Conservation (phyloP, 306 rosid species). For the Urtica urens region DNA sequence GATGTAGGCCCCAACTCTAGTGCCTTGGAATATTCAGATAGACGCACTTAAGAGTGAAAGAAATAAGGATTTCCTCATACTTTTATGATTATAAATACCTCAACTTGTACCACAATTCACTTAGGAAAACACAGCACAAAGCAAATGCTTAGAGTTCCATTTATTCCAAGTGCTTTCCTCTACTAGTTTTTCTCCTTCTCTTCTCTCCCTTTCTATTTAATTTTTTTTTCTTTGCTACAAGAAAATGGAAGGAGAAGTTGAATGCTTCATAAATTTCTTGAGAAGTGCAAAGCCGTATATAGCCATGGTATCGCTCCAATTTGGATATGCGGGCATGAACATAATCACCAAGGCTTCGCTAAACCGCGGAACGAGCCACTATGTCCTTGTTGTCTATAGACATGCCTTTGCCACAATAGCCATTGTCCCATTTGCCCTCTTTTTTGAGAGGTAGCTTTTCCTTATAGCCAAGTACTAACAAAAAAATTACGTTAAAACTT, state of each 20-base stretch:
- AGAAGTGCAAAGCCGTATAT: conserved; percentile 70
- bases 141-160: conserved; percentile 20
- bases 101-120: conserved; percentile 12
- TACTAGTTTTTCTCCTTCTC: not conserved
- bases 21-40: conserved; percentile 18
- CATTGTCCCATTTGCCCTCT: conserved; percentile 86
- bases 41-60: not conserved
- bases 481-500: not conserved
- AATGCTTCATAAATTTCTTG: conserved; percentile 15
- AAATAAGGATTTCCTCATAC: not conserved
- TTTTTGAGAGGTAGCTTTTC: conserved; percentile 57
- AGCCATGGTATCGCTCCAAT: conserved; percentile 76
- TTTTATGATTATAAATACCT: conserved; percentile 28
- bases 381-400: conserved; percentile 77
- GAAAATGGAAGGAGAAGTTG: conserved; percentile 34
- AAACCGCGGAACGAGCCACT: conserved; percentile 86
- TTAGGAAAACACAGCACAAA: conserved; percentile 38
- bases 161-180: conserved; percentile 42
- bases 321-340: conserved; percentile 94
- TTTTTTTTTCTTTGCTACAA: not conserved
- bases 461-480: not conserved
- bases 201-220: not conserved
- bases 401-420: conserved; percentile 84
- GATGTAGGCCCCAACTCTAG: not conserved
- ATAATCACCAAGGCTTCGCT: conserved; percentile 78